phyloP scores from a whole-genome alignment of 495 filamentous ascomycete genomes.

The Halenospora varia region DNA sequence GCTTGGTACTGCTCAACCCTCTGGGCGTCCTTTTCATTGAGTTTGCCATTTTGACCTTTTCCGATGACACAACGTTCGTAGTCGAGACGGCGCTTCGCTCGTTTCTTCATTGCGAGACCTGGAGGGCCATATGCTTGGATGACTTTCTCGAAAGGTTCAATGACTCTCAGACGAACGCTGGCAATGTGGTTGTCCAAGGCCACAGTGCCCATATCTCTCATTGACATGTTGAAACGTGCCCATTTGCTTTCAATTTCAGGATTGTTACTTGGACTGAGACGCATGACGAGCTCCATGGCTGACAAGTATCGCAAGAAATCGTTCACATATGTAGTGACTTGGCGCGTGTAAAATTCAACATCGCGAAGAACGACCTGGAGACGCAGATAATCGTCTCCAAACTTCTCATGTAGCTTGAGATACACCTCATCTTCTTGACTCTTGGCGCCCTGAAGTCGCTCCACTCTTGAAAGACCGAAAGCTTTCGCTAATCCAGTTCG shows the following conservation, averaged over 20 bases:
- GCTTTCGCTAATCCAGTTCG: constrained; percentile 77
- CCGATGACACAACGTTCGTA: constrained; percentile 63
- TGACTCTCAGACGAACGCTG: constrained; percentile 73
- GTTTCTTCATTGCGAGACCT: constrained; percentile 82
- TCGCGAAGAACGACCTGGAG: constrained; percentile 88
- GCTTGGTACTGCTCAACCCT: constrained; percentile 82
- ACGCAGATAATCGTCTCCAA: constrained; percentile 82
- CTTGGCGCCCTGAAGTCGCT: constrained; percentile 51
- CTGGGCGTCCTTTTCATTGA: constrained; percentile 77
- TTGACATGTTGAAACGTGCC: constrained; percentile 76
- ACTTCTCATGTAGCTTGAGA: constrained; percentile 67
- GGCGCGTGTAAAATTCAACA: constrained; percentile 77
- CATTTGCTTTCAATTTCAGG: constrained; percentile 88
- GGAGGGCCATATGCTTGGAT: constrained; percentile 79
- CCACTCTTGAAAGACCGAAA: constrained; percentile 61
- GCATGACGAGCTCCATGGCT: constrained; percentile 64
- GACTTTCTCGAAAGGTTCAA: constrained; percentile 79
- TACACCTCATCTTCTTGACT: constrained; percentile 78
- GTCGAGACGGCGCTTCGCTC: constrained; percentile 82
- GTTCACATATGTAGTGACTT: constrained; percentile 64
- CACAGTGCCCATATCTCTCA: constrained; percentile 73
- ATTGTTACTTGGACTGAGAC: constrained; percentile 54
- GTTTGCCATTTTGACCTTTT: constrained; percentile 72
- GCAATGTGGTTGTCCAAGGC: constrained; percentile 76
- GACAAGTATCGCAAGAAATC: constrained; percentile 66